Evolutionary conservation across 352 stramenopile genomes (phyloP), one percentile per base, ranked within the genome.

Genomic region (Phytophthora kernoviae): DNA sequence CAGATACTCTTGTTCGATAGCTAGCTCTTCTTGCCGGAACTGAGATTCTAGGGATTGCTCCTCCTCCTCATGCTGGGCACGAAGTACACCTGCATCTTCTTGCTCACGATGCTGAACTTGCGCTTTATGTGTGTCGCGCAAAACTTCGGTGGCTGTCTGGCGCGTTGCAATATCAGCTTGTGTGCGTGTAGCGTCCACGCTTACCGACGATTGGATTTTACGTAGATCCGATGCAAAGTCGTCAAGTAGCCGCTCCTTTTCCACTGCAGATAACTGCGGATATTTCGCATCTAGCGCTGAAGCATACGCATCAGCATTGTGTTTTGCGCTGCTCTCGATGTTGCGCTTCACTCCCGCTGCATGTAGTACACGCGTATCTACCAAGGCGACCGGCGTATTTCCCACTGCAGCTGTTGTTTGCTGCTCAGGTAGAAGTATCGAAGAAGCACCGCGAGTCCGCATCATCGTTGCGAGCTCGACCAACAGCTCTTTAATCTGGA

Each of bases 401-500:
- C 11, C 12, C 14, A 11, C 20, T 32, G 32, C 2, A 24, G 32
- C 17, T 15, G 24, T 24, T n/a, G 10, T 17, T 17, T 33, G 42
- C 32, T 46, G 32, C 27, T 47, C 45, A 24, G 47, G 4, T 15
- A n/a, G 9, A 24, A 20, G 17, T 8, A 49, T 51, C 1, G 47
- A 70, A 7, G 54, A 33, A 10, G 56, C 49, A 6, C 41, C 45
- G n/a, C 59, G 44, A 12, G 44, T 61, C 14, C 55, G 54, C 21
- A 73, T 44, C 22, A 79, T 60, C 5, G 65, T 73, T 10, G 53
- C 77, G 18, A 86, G 62, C 0, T 46, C 58, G 10, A 76, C 59
- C 6, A 88, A 36, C 32, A 87, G 34, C 12, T 88, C 71, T 30
- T 86, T 88, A 37, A 88, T 85, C 36, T 85, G 63, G n/a, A 78